Percentiles rank a stretch among this genome's conserved stretches.
Conservation (phyloP, 768 basidiomycete species). For the Hortiboletus flavorubellus region DNA sequence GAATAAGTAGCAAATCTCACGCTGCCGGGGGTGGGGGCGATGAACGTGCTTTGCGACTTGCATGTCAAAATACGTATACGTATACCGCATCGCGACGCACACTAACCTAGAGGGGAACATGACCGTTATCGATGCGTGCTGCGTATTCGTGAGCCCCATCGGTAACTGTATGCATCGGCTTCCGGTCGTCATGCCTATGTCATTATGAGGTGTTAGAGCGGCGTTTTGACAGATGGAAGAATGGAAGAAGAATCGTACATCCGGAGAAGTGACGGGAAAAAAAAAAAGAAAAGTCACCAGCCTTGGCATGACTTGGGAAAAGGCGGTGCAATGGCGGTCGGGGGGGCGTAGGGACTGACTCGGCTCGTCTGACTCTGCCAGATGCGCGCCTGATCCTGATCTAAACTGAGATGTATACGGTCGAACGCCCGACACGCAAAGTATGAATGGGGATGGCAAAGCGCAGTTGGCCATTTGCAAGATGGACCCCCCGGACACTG, state of each 20-base stretch:
- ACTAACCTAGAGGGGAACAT: background rate
- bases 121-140: background rate
- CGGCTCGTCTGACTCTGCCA: background rate
- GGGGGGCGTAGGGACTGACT: background rate
- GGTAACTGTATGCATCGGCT: background rate
- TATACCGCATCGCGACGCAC: background rate
- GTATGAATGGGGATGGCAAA: background rate
- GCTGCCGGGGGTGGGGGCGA: background rate
- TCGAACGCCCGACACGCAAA: background rate
- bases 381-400: background rate
- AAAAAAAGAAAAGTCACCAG: background rate
- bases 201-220: background rate
- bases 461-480: background rate
- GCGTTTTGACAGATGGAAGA: background rate
- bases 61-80: background rate
- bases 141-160: constrained; percentile 1
- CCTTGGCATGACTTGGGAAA: background rate
- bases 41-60: background rate
- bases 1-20: background rate
- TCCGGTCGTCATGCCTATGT: constrained; percentile 5
- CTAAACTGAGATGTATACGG: background rate
- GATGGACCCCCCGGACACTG: constrained; percentile 10
- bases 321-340: too few species aligned
- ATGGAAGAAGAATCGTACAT: background rate
- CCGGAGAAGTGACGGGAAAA: background rate